Base-by-base conservation (phyloP, 441 rosid genomes). In the Corymbia calophylla region DNA sequence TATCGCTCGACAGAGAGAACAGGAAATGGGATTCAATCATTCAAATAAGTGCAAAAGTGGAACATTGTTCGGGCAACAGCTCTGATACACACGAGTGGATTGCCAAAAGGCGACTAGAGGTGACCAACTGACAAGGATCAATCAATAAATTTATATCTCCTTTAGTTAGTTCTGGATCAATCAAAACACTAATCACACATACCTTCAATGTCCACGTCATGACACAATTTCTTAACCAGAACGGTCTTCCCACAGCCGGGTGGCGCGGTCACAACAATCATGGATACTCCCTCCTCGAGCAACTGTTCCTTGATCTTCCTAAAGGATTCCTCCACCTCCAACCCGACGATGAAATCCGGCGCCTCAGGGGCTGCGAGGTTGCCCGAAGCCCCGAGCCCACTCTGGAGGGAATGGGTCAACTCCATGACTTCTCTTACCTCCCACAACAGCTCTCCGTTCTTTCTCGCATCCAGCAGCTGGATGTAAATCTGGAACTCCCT, bases 141-240 rank as follows among this genome's bases (percentile, higher is more conserved):
- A 70, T 35, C 48, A 5, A 70, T 35, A 19, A 35, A 10, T 70
- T 35, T 15, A 35, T 70, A 14, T 11, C 77, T 66, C 16, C 77
- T 66, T 31, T 31, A 60, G n/a, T 66, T 66, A 18, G 48, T 35
- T 5, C 48, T 35, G 48, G 44, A 70, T 19, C 48, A 19, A 35
- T 70, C 81, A 9, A 35, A 70, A 86, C 47, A 35, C 14, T 19
- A 70, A 35, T 35, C 39, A 53, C 58, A 29, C 14, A 70, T 87
- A 90, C 91, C 64, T 87, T 90, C 32, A 85, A 90, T 84, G 21
- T 87, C 87, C 64, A n/a, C 14, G 54, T 90, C 89, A 29, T 87
- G 89, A 64, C 91, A 87, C 68, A 90, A 86, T 23, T 51, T 87
- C 86, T 48, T 29, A n/a, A 73, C 85, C 84, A 90, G 66, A 44